Conservation (phyloP, 331 rosid genomes). For the Ulmus americana region DNA sequence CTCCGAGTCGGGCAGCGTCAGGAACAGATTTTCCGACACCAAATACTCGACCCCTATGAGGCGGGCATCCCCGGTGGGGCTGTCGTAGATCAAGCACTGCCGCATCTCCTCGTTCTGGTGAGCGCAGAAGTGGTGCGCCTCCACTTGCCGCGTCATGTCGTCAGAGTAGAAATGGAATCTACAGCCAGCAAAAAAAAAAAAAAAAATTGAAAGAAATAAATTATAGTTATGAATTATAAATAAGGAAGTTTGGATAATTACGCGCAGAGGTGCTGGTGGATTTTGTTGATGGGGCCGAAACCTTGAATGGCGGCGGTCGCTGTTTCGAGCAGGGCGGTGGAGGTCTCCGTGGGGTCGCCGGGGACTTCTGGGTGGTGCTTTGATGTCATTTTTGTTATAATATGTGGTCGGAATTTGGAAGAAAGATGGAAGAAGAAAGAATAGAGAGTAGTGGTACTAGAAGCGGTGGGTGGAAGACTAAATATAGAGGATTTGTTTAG, state of each 20-base stretch:
- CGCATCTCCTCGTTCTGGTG: constrained; percentile 77
- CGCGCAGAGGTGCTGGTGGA: constrained; percentile 95
- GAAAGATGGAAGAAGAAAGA: background rate
- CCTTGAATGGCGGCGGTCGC: constrained; percentile 54
- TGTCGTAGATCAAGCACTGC: constrained; percentile 67
- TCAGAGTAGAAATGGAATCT: constrained; percentile 70
- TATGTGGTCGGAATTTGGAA: too few species aligned
- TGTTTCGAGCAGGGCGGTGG: constrained; percentile 45
- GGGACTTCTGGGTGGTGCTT: constrained; percentile 22
- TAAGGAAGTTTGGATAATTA: background rate
- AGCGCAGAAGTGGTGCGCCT: constrained; percentile 75
- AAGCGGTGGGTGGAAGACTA: background rate
- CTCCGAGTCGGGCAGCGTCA: constrained; percentile 65
- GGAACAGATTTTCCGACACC: constrained; percentile 47
- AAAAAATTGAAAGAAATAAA: background rate
- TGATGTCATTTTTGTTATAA: constrained; percentile 15
- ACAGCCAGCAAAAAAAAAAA: background rate
- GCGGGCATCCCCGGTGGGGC: constrained; percentile 25
- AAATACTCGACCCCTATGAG: constrained; percentile 71
- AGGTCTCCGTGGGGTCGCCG: constrained; percentile 44
- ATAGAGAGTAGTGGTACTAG: background rate
- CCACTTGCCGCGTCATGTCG: constrained; percentile 79
- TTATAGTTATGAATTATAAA: background rate
- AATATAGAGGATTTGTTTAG: background rate
- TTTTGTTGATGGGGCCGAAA: constrained; percentile 55